Base-by-base conservation (phyloP, 1,284 basidiomycete genomes). In the Filobasidium uniguttulatum region DNA sequence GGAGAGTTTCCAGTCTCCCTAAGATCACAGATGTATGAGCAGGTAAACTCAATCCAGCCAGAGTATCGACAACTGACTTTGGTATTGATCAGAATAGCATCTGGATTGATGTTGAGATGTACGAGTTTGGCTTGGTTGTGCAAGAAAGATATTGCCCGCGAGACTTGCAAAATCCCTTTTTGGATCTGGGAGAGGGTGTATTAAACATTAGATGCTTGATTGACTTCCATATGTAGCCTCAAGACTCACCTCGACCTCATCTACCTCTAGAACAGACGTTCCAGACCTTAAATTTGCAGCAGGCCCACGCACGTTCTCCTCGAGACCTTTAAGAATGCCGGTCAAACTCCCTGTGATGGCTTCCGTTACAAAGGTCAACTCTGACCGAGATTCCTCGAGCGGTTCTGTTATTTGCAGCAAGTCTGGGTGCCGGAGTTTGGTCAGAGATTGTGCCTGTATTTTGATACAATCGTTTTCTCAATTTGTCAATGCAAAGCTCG, bases 381-480 rank as follows among this genome's bases (percentile, higher is more conserved):
- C 85, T 43, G 73, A 66, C 52, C 90, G 75, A 0, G 89, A 85
- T 65, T 98, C 93, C 68, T 97, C 91, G 38, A 96, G 71, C n/a
- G 93, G 91, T 69, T 99, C 93, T 23, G 94, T 90, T 78, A 97
- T 88, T 71, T 98, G 93, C 79, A 99, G 74, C 49, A 99, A 82
- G 57, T 85, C 93, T 2, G 93, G 93, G 71, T 98, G 94, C 22
- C 93, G 77, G 40, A 98, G 71, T 55, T 83, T 78, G 20, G 86
- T 81, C 25, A 97, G 72, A 1, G 88, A 82, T 46, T 84, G 80
- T 3, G 85, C 88, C 89, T 96, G 62, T 0, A 17, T 26, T 12
- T 22, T 4, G 40, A 19, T 22, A 12, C 17, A 12, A 19, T 38
- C 40, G 9, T 5, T 17, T 31, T 33, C n/a, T n/a, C n/a, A n/a